These are phyloP conservation scores for Dipodascus albidus DNA, from an alignment of 805 yeast species.

Conservation along the genomic window DNA sequence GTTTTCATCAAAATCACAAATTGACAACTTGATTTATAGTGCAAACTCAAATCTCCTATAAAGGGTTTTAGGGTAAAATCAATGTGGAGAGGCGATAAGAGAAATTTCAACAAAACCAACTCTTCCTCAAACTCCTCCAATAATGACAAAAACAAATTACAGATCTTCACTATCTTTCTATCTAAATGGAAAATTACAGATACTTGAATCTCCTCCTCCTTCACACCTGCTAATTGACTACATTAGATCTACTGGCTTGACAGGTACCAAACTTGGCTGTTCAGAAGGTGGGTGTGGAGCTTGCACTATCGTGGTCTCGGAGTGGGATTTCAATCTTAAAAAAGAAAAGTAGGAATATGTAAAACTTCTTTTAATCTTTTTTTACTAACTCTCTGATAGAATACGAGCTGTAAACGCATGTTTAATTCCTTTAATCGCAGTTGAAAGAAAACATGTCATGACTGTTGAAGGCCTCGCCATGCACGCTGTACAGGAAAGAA, in stretches of 20 bases:
- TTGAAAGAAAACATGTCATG: conserved; percentile 36
- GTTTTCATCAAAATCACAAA: too few relatives aligned
- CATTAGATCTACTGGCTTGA: conserved; percentile 28
- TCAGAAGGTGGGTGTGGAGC: conserved; percentile 44
- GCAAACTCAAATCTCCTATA: too few relatives aligned
- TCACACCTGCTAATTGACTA: conserved; percentile 34
- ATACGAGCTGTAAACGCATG: conserved; percentile 36
- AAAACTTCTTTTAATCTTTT: neutral
- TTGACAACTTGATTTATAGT: too few relatives aligned
- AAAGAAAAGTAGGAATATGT: conserved; percentile 17
- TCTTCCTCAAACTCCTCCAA: neutral
- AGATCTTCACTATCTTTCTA: conserved; percentile 22
- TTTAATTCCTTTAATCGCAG: conserved; percentile 34
- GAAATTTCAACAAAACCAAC: too few relatives aligned
- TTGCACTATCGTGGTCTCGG: conserved; percentile 34
- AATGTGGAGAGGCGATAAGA: too few relatives aligned
- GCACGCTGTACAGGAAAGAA: conserved; percentile 39
- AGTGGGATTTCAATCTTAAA: conserved; percentile 21
- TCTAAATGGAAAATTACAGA: conserved; percentile 30
- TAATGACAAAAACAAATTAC: neutral
- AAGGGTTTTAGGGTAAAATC: too few relatives aligned
- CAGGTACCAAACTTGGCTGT: conserved; percentile 39
- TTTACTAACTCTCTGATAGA: conserved; percentile 5
- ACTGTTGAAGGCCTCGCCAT: conserved; percentile 39
- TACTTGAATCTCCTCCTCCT: conserved; percentile 31